phyloP scores from a whole-genome alignment of 257 asterid genomes.

The Fraxinus quadrangulata region DNA sequence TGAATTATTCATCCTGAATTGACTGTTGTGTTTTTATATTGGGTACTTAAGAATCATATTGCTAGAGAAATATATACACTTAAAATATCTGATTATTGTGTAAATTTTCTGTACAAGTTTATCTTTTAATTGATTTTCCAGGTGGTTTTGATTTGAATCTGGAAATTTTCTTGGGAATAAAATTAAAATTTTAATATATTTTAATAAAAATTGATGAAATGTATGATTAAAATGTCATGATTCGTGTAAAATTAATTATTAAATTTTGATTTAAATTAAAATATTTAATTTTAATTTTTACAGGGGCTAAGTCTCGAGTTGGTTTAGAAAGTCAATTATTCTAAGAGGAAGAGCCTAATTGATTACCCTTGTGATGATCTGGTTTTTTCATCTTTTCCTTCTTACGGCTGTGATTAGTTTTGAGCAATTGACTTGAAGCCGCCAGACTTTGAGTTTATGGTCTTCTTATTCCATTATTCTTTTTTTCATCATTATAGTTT shows the following conservation, averaged over 20 bases:
- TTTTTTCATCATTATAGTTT: not conserved
- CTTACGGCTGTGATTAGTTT: not conserved
- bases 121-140: not conserved
- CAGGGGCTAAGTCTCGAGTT: too few relatives aligned
- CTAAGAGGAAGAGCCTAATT: too few relatives aligned
- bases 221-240: too few relatives aligned
- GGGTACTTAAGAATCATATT: not conserved
- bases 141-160: not conserved
- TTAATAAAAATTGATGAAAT: too few relatives aligned
- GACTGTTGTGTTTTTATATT: not conserved
- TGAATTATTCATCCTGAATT: conserved; percentile 1
- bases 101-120: not conserved
- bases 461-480: conserved; percentile 9
- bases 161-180: not conserved
- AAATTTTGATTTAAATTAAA: too few relatives aligned
- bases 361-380: not conserved
- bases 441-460: conserved; percentile 9
- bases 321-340: too few relatives aligned
- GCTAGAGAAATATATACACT: not conserved
- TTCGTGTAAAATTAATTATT: too few relatives aligned
- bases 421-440: conserved; percentile 23
- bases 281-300: too few relatives aligned
- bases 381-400: not conserved
- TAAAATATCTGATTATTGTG: not conserved
- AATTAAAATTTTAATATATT: too few relatives aligned